Percentiles rank a stretch among this genome's conserved stretches.
These are phyloP conservation scores for Acrocalymma vagum DNA, from an alignment of 2,329 filamentous ascomycete genomes.

Conservation along the genomic window DNA sequence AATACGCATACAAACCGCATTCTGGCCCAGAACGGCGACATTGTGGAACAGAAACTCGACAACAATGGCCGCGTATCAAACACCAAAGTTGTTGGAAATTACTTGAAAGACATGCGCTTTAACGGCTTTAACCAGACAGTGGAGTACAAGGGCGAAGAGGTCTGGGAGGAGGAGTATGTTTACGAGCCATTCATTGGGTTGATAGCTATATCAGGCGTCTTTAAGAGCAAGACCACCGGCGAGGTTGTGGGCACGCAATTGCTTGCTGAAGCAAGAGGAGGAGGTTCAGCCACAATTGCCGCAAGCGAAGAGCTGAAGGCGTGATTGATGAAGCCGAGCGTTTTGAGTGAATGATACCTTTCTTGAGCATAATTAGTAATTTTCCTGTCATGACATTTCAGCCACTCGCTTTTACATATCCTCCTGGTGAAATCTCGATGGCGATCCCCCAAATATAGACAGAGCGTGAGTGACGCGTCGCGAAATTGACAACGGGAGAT, in stretches of 20 bases:
- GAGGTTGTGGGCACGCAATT: constrained; percentile 61
- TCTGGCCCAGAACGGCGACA: constrained; percentile 63
- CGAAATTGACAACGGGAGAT: no score
- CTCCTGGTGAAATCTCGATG: no score
- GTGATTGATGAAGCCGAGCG: no score
- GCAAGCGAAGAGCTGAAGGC: constrained; percentile 26
- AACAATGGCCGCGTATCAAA: constrained; percentile 60
- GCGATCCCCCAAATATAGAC: no score
- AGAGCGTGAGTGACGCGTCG: no score
- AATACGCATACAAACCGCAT: constrained; percentile 63
- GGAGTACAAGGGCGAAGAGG: constrained; percentile 52
- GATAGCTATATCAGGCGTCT: constrained; percentile 54
- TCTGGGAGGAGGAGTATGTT: constrained; percentile 62
- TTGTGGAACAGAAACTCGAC: constrained; percentile 63
- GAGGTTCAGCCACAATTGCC: constrained; percentile 62
- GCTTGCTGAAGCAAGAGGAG: constrained; percentile 61
- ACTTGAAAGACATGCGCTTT: constrained; percentile 62
- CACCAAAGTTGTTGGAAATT: constrained; percentile 58
- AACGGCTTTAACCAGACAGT: constrained; percentile 58
- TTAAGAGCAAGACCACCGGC: constrained; percentile 59
- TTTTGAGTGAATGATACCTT: no score
- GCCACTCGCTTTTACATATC: no score
- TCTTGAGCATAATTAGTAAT: no score
- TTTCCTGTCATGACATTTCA: no score
- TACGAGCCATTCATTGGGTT: constrained; percentile 62